Base-by-base conservation (phyloP, 495 filamentous ascomycete species). In the Penicillium psychrofluorescens region DNA sequence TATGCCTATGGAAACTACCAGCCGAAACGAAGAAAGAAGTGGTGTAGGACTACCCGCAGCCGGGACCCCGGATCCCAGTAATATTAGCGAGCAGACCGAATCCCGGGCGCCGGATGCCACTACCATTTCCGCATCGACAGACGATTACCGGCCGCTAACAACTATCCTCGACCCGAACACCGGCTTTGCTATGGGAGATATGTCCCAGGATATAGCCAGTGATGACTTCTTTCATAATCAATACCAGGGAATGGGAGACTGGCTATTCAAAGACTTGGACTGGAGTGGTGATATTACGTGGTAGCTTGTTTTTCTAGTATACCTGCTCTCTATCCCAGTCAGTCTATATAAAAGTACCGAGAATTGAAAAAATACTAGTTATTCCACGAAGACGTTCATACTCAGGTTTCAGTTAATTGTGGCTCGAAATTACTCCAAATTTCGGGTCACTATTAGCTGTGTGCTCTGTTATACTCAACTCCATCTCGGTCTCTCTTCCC, bases 221-320 rank as follows among this genome's bases (percentile, higher is more conserved):
- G 33, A 40, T 16, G 36, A 44, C 11, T 47, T 44, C 29, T 50
- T 54, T 35, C 46, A 53, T 12, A 46, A 47, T 39, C 51, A 54
- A 33, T 54, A 54, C n/a, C 47, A 50, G 37, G 51, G 51, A 2
- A 54, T 54, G 47, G 51, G 51, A 11, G 47, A 51, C 31, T 54
- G 51, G 51, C 37, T 50, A 8, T 50, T 55, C 8, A 51, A 43
- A 27, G 48, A 51, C 15, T 13, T 51, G 40, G 38, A 55, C 14
- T 55, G 48, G 44, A 42, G 40, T 33, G 41, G 43, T 16, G 52
- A 55, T 2, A 27, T 40, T 12, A 6, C 41, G 16, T 53, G 32
- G 41, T 43, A 41, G 22, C 42, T 38, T 6, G 4, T 4, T 22
- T 1, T 22, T 4, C 22, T 22, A 6, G 22, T 22, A 22, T 22